Evolutionary conservation across 208 protist species (phyloP).

Genomic region (Trypanosoma brucei): DNA sequence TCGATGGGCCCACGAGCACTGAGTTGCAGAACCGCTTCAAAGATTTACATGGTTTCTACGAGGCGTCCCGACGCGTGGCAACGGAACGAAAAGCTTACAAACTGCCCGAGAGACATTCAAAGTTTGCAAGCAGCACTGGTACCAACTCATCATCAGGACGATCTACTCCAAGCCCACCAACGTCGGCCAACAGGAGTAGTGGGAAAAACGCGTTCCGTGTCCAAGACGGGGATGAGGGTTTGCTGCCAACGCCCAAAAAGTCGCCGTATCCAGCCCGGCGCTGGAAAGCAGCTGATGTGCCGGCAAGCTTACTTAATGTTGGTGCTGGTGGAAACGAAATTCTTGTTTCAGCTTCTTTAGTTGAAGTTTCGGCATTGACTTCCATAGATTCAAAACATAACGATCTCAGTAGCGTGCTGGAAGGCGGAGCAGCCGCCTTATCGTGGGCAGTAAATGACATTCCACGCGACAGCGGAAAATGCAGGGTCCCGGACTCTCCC

Average conservation of each 20-base stretch:
- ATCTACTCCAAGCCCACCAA: neutral
- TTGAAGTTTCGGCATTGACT: slow-evolving; percentile 62
- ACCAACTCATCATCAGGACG: neutral
- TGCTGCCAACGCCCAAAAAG: neutral
- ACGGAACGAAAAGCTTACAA: slow-evolving; percentile 12
- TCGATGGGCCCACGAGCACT: slow-evolving; percentile 40
- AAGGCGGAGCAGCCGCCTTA: slow-evolving; percentile 7
- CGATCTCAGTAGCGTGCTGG: slow-evolving; percentile 5
- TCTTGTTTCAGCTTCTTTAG: slow-evolving; percentile 25
- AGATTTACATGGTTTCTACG: slow-evolving; percentile 63
- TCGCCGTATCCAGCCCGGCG: neutral
- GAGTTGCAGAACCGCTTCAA: slow-evolving; percentile 62
- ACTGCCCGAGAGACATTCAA: neutral
- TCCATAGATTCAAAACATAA: slow-evolving; percentile 11
- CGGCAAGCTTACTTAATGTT: slow-evolving; percentile 10
- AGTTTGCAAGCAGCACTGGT: neutral
- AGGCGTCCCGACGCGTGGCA: slow-evolving; percentile 21
- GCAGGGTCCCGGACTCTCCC: slow-evolving; percentile 9
- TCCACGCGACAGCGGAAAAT: slow-evolving; percentile 1
- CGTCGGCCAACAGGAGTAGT: neutral
- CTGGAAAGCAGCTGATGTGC: neutral
- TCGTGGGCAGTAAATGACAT: slow-evolving; percentile 6
- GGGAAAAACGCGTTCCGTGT: neutral
- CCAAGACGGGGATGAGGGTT: neutral
- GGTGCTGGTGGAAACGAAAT: slow-evolving; percentile 1